Conservation (phyloP, 306 rosid species). For the Quillaja saponaria region DNA sequence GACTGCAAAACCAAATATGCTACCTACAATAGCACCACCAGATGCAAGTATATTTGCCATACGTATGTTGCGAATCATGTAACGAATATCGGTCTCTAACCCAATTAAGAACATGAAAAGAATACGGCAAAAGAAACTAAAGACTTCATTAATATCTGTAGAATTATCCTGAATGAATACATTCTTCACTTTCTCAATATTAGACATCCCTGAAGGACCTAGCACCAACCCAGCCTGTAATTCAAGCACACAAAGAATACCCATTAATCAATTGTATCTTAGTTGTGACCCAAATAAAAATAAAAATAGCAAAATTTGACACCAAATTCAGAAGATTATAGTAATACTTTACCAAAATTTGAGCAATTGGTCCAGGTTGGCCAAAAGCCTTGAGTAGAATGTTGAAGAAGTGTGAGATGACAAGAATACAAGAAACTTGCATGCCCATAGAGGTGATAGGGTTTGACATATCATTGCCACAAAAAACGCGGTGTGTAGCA, state of each 20-base stretch:
- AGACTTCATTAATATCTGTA: conserved; percentile 74
- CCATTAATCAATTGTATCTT: no score
- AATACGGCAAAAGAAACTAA: conserved; percentile 83
- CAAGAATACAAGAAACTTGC: conserved; percentile 86
- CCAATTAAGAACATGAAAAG: conserved; percentile 87
- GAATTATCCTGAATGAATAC: conserved; percentile 65
- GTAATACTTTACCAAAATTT: conserved; percentile 53
- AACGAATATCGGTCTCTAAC: conserved; percentile 60
- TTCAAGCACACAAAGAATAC: conserved; percentile 19
- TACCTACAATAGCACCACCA: conserved; percentile 57
- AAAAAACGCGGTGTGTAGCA: conserved; percentile 65
- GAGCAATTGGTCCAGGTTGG: conserved; percentile 91
- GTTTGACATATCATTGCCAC: conserved; percentile 59
- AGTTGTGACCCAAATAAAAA: no score
- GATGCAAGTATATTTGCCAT: conserved; percentile 42
- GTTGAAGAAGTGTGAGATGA: conserved; percentile 83
- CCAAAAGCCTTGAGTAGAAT: conserved; percentile 71
- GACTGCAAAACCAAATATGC: conserved; percentile 48
- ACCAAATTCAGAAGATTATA: no score
- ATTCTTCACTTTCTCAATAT: conserved; percentile 33
- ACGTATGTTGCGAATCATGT: conserved; percentile 41
- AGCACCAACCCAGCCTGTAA: conserved; percentile 80
- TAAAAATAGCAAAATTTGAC: neutral
- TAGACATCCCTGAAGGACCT: conserved; percentile 74
- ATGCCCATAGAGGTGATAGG: conserved; percentile 85